Evolutionary conservation across 441 rosid genomes (phyloP), one percentile per base, ranked within the genome.

Genomic region (Aquilaria agallochum): DNA sequence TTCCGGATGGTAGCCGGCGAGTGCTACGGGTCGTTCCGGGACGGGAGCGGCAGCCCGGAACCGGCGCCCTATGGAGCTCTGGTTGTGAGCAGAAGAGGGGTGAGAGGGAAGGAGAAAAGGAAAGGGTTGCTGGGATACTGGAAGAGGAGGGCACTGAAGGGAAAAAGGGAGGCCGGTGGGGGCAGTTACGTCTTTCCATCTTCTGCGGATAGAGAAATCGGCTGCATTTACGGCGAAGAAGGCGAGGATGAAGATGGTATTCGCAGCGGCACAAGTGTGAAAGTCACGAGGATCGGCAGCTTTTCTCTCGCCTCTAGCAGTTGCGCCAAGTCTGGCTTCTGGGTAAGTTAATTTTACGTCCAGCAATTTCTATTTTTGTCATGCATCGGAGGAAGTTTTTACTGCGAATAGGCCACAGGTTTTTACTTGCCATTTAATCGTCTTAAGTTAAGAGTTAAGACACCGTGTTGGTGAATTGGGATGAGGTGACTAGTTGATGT

Each of bases 111-210:
- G 27, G 36, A 30, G 0, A 79, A 69, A 62, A 80, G 77, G 62
- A 69, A 42, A 69, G 74, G 84, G 34, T 40, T 78, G 36, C 70
- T 83, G 44, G 79, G 88, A 65, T 86, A 83, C 55, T 68, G 86
- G 87, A 71, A 67, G 59, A 79, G 73, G 72, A 78, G 55, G 72
- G 76, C 27, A n/a, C 15, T 58, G 47, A 78, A 63, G 62, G 68
- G 68, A 42, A 85, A 74, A 67, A 78, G 72, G 11, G 87, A 80
- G 31, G 74, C 57, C 59, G 73, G 65, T 46, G 83, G 77, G 73
- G 79, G 74, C 46, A 79, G 80, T 59, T 72, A 75, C 67, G 85
- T 85, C 53, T 85, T 87, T 69, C 68, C 80, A 3, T 74, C 88
- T 6, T 72, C 68, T 10, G 65, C 58, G 53, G 87, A 85, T 53